Conservation (phyloP, 176 grass and related monocot genomes). For the Echinochloa phyllopogon region DNA sequence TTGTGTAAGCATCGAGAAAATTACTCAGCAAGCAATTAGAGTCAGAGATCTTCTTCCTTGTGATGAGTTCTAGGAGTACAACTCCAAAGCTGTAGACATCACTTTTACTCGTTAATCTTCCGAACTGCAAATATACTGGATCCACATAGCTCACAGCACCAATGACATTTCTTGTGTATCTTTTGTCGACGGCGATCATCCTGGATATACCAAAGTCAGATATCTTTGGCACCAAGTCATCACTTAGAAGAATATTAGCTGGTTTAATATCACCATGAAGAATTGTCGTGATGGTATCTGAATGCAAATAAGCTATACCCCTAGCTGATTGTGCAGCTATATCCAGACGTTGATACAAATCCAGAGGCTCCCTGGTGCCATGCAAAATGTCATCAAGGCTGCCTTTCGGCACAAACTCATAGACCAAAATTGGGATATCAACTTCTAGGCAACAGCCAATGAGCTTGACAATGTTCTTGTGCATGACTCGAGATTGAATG, state of each 20-base stretch:
- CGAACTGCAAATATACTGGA: neutral
- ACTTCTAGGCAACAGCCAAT: slow-evolving; percentile 47
- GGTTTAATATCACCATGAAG: slow-evolving; percentile 25
- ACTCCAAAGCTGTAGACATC: slow-evolving; percentile 26
- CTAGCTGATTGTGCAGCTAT: slow-evolving; percentile 31
- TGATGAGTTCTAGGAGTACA: slow-evolving; percentile 28
- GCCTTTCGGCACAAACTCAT: slow-evolving; percentile 39
- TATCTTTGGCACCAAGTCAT: neutral
- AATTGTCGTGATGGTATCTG: neutral
- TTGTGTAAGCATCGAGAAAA: slow-evolving; percentile 6
- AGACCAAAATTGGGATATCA: slow-evolving; percentile 48
- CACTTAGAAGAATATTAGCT: neutral
- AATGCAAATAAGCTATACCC: slow-evolving; percentile 35
- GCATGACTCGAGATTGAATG: slow-evolving; percentile 49
- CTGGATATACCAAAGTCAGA: slow-evolving; percentile 22
- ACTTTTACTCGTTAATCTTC: neutral
- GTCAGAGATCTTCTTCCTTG: neutral
- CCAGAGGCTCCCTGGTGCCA: neutral
- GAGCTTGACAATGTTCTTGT: slow-evolving; percentile 52
- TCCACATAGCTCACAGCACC: slow-evolving; percentile 1
- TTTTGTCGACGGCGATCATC: neutral
- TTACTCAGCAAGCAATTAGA: neutral
- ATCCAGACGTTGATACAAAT: slow-evolving; percentile 5
- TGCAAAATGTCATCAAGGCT: slow-evolving; percentile 39
- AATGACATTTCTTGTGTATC: neutral